phyloP scores from a whole-genome alignment of 768 basidiomycete genomes.

The Stropharia rugosoannulata region DNA sequence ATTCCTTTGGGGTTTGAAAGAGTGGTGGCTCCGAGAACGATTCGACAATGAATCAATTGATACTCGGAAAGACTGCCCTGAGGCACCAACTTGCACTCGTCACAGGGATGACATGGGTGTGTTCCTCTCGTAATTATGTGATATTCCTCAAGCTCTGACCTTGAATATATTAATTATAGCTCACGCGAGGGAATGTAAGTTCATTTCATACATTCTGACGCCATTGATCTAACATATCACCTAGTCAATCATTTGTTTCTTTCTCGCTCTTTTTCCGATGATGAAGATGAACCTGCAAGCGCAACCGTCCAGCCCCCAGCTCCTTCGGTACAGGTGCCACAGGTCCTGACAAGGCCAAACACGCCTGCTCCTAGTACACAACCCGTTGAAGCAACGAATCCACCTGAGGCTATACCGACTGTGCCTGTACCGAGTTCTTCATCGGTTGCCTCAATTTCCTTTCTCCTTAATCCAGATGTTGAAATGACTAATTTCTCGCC shows the following conservation, averaged over 20 bases:
- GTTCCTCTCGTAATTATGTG: constrained; percentile 19
- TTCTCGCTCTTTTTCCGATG: constrained; percentile 6
- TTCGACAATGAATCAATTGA: no score
- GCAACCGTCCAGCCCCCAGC: constrained; percentile 2
- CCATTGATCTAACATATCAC: constrained; percentile 4
- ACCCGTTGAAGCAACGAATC: not conserved
- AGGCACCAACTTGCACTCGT: constrained; percentile 55
- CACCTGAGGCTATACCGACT: not conserved
- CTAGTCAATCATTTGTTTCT: constrained; percentile 46
- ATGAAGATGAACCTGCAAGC: constrained; percentile 6
- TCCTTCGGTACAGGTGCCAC: not conserved
- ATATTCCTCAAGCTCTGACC: not conserved
- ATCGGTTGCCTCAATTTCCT: constrained; percentile 22
- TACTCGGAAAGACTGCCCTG: constrained; percentile 45
- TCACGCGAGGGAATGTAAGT: constrained; percentile 79
- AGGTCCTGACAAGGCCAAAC: not conserved
- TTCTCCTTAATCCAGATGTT: constrained; percentile 24
- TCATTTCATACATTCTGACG: not conserved
- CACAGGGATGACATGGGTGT: constrained; percentile 66
- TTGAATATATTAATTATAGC: constrained; percentile 31
- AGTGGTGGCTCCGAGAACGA: constrained; percentile 84
- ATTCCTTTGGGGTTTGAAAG: constrained; percentile 70
- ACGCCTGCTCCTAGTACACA: not conserved
- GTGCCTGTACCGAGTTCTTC: constrained; percentile 11
- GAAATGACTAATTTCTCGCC: constrained; percentile 10